Evolutionary conservation across 2,329 filamentous ascomycete genomes (phyloP).

Genomic region (Claviceps citrina): DNA sequence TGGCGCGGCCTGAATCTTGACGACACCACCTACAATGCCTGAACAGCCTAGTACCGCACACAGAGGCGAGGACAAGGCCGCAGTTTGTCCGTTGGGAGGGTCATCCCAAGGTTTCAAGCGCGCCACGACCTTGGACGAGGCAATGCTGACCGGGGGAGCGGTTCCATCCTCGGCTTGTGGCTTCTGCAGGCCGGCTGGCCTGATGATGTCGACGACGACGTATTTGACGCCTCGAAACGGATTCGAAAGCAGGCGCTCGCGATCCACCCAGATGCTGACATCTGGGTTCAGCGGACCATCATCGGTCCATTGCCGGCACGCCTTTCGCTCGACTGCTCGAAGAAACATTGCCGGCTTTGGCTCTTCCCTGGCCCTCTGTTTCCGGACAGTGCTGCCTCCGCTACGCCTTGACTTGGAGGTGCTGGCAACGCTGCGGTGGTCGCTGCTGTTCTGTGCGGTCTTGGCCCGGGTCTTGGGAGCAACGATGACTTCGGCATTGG

Average conservation of each 20-base stretch:
- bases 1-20: constrained; percentile 74
- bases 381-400: constrained; percentile 57
- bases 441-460: constrained; percentile 46
- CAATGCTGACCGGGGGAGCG: constrained; percentile 29
- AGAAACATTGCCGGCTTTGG: constrained; percentile 58
- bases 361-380: constrained; percentile 43
- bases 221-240: constrained; percentile 62
- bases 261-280: constrained; percentile 72
- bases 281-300: constrained; percentile 40
- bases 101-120: constrained; percentile 68
- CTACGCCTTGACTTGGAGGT: constrained; percentile 65
- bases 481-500: constrained; percentile 92
- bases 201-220: constrained; percentile 73
- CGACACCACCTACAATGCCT: constrained; percentile 67
- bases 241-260: constrained; percentile 56
- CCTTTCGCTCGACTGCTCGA: constrained; percentile 56
- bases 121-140: constrained; percentile 52
- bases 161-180: constrained; percentile 53
- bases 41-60: constrained; percentile 58
- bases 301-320: constrained; percentile 66
- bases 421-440: constrained; percentile 66
- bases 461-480: constrained; percentile 80
- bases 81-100: constrained; percentile 66
- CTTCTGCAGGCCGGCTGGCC: constrained; percentile 61
- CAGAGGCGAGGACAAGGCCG: constrained; percentile 62